Evolutionary conservation across 2,329 filamentous ascomycete genomes (phyloP), one percentile per base, ranked within the genome.

Genomic region (Aspergillus texensis): DNA sequence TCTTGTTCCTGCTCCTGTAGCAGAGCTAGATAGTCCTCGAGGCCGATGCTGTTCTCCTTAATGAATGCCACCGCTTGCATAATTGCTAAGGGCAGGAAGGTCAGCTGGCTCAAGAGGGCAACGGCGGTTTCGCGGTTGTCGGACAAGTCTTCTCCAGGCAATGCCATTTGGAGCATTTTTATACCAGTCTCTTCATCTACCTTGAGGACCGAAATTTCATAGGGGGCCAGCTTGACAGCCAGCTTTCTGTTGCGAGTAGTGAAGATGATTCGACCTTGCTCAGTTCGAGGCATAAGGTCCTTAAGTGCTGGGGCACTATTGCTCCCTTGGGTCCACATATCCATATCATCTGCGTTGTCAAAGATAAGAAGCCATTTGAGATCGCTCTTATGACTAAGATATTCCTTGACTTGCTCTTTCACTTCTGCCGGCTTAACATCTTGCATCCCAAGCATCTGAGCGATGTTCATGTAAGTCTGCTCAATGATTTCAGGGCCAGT

Each of bases 51-150:
- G 24, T 60, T 68, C 26, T 60, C 26, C 24, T 63, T 66, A 19
- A 68, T 63, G 48, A 70, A 75, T 74, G 72, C 66, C 1, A 69
- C 69, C 5, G 75, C 74, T 26, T 77, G 75, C 1, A 58, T 65
- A 24, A 77, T 75, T 1, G 71, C 72, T 26, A 74, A 59, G 9
- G 71, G 71, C 1, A 74, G 63, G 61, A 52, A 72, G n/a, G 62
- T 58, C 9, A 75, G 61, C 43, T 65, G 55, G 2, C 58, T 10
- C 2, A 74, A 62, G 3, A 75, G 62, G 19, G 45, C 12, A 21
- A 28, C 43, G 3, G 55, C 32, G 3, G 50, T 53, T 0, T 52
- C 11, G 19, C 21, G 21, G 43, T 72, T 66, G 2, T 62, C 14
- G 4, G 66, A 28, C 2, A 69, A 50, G n/a, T 58, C 24, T 6